A percentile compares a stretch with the other conserved stretches of the same genome.
Conservation (phyloP, 73 alveolate species). For the Tetrahymena malaccensis region DNA sequence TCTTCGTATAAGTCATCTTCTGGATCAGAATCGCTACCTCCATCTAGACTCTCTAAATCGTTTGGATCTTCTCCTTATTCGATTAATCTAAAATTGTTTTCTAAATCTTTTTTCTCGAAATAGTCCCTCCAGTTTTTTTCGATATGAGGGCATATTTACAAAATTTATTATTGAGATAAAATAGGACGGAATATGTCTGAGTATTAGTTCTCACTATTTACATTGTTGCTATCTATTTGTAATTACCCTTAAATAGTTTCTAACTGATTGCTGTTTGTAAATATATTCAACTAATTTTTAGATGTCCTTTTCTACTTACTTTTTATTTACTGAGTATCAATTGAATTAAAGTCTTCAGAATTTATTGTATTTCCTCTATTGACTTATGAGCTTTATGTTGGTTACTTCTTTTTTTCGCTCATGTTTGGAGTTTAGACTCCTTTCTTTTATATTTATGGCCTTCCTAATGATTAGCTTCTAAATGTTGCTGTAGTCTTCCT, state of each 20-base stretch:
- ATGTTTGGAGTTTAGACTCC: not conserved
- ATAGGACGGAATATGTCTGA: not conserved
- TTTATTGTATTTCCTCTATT: not conserved
- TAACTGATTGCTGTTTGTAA: not conserved
- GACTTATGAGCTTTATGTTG: not conserved
- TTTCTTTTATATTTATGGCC: not conserved
- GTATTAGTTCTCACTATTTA: not conserved
- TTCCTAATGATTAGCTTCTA: not conserved
- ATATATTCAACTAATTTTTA: not conserved
- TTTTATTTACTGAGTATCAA: not conserved
- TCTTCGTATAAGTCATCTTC: not conserved
- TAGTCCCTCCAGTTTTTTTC: not conserved
- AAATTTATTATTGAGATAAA: not conserved
- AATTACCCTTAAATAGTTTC: not conserved
- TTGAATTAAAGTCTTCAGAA: not conserved
- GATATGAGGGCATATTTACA: not conserved
- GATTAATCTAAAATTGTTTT: not conserved
- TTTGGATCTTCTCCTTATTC: not conserved
- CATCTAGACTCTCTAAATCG: not conserved
- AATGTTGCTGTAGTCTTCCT: not conserved
- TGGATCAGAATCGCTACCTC: not conserved
- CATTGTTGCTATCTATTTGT: not conserved
- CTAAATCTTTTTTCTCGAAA: not conserved
- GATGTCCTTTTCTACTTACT: not conserved
- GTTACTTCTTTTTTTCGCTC: not conserved